A percentile compares a stretch with the other conserved stretches of the same genome.
Evolutionary conservation across 257 asterid genomes (phyloP).

Genomic region (Solanum sejunctum): DNA sequence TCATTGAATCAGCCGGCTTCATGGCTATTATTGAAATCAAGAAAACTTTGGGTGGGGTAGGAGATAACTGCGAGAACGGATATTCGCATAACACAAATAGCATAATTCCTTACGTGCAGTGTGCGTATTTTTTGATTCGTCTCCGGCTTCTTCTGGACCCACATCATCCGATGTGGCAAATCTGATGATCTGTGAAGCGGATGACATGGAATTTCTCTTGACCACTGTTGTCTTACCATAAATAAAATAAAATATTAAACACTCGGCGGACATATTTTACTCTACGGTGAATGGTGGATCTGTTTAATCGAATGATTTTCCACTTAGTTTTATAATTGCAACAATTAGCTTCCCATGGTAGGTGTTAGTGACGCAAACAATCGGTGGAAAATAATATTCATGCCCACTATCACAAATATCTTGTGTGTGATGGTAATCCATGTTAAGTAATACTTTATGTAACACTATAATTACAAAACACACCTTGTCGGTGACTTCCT

Average conservation of each 20-base stretch:
- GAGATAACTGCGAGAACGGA: neutral
- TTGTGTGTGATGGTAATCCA: neutral
- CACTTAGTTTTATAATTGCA: neutral
- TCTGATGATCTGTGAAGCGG: neutral
- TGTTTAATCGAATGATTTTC: neutral
- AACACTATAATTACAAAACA: too few species aligned
- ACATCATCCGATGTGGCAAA: conserved; percentile 9
- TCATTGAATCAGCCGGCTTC: conserved; percentile 1
- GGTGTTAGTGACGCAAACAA: neutral
- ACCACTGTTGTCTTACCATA: neutral
- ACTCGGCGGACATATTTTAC: neutral
- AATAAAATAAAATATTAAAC: neutral
- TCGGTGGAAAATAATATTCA: neutral
- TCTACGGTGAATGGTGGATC: neutral
- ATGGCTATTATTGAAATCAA: neutral
- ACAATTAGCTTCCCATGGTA: neutral
- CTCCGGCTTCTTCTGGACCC: neutral
- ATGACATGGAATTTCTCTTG: conserved; percentile 9
- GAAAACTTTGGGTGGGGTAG: neutral
- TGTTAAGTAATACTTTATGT: neutral
- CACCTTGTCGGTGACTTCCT: too few species aligned
- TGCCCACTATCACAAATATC: neutral
- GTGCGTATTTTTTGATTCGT: conserved; percentile 13
- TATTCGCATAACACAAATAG: conserved; percentile 19
- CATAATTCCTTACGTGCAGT: conserved; percentile 27